Evolutionary conservation across 331 rosid species (phyloP), one percentile per base, ranked within the genome.

Genomic region (Malus hybrid): DNA sequence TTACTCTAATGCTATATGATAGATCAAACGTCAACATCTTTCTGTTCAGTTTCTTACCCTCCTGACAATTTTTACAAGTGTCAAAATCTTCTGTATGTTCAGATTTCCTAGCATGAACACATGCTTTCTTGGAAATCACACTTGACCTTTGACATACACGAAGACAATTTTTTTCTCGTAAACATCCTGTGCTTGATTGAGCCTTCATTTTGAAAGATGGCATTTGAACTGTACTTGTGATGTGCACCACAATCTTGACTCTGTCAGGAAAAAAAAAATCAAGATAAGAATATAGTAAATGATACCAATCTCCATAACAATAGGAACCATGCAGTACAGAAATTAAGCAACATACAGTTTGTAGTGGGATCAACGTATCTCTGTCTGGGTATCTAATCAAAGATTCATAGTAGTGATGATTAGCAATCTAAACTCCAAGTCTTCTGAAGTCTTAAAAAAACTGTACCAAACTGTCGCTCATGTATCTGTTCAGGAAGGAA

Each of bases 131-230:
- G 80, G 89, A 88, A 83, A 94, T 92, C 77, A 85, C 74, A 79
- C 81, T 83, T 53, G 97, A 89, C 71, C 88, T 93, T 6, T 86
- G 84, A 85, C 95, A 91, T 28, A 88, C 84, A 66, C 81, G 95
- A 79, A 91, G 92, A 80, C 90, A 90, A 74, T 85, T 76, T 81
- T 81, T 90, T 75, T 91, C 97, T 81, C 82, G 84, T 80, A 94
- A 77, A 87, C 96, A 88, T 79, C 85, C 79, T 53, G 56, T 82
- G 80, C 89, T 84, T 85, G 85, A 86, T 81, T 94, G 88, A 85
- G 92, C 84, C 95, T 94, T 89, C 97, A 89, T 91, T 73, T 85
- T 89, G 75, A 89, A 61, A 67, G 93, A 91, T 88, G 97, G 97
- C 97, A 91, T 91, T 91, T 85, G 97, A 73, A 79, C 88, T 85